Percentiles rank a stretch among this genome's conserved stretches.
phyloP scores from a whole-genome alignment of 2,329 filamentous ascomycete species.

The Fusarium veterinarium region DNA sequence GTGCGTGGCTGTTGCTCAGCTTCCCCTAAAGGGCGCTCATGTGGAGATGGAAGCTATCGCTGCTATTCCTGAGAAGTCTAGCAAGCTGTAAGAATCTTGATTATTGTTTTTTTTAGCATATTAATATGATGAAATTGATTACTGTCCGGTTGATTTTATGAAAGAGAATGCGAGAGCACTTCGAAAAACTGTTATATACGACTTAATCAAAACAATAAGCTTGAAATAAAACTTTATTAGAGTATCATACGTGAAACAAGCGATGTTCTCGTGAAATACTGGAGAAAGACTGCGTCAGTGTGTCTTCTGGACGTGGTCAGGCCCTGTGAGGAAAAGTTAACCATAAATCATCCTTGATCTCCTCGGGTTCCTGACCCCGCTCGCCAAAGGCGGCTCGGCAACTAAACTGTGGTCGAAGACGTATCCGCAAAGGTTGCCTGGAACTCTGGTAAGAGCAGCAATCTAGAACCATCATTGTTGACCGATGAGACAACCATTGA shows the following conservation, averaged over 20 bases:
- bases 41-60: conserved; percentile 3
- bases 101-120: not conserved
- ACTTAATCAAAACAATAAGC: not conserved
- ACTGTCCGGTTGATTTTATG: not conserved
- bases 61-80: not conserved
- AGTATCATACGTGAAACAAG: rapidly evolving
- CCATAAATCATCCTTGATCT: not conserved
- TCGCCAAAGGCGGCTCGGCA: not conserved
- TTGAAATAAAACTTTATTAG: not conserved
- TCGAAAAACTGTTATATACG: not conserved
- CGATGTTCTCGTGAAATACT: rapidly evolving
- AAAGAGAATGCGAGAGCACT: not conserved
- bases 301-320: not conserved
- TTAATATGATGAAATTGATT: not conserved
- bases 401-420: not conserved
- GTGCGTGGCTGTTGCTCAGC: not conserved
- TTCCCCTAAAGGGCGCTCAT: not conserved
- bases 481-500: not conserved
- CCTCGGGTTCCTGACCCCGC: not conserved
- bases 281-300: too few species aligned
- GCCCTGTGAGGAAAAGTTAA: not conserved
- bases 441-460: not conserved
- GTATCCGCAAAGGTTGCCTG: not conserved
- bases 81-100: not conserved
- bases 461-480: too few species aligned